Percentiles rank a stretch among this genome's conserved stretches.
Evolutionary conservation across 768 basidiomycete genomes (phyloP).

Genomic region (Glaciozyma martinii): DNA sequence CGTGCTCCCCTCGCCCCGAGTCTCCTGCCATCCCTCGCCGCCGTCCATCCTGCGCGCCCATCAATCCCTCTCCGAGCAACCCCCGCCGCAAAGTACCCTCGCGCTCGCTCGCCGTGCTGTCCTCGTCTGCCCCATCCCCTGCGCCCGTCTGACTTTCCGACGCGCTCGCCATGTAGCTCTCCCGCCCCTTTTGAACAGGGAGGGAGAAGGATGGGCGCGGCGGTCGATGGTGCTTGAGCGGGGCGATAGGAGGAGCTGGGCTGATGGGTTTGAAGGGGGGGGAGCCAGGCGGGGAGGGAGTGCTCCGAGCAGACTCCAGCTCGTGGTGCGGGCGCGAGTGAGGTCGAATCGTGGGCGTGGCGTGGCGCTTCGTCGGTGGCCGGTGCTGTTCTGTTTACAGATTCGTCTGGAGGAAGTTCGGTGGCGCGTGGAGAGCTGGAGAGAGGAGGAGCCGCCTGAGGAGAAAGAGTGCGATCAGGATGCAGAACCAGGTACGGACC

Average conservation of each 20-base stretch:
- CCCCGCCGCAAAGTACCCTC: background rate
- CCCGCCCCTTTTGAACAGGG: background rate
- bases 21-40: conserved; percentile 1
- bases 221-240: background rate
- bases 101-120: conserved; percentile 7
- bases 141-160: conserved; percentile 16
- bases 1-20: conserved; percentile 19
- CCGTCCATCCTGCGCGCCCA: background rate
- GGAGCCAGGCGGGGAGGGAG: no score
- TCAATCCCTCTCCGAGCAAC: background rate
- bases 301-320: background rate
- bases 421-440: no score
- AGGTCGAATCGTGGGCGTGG: no score
- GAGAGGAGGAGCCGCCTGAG: no score
- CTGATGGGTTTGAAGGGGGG: background rate
- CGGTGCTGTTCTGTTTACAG: no score
- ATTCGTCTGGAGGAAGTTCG: no score
- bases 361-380: no score
- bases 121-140: background rate
- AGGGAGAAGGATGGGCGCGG: background rate
- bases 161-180: conserved; percentile 24
- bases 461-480: no score
- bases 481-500: no score
- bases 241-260: background rate
- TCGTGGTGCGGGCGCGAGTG: background rate